Evolutionary conservation across 495 filamentous ascomycete genomes (phyloP), one percentile per base, ranked within the genome.

Genomic region (Aspergillus asperescens): DNA sequence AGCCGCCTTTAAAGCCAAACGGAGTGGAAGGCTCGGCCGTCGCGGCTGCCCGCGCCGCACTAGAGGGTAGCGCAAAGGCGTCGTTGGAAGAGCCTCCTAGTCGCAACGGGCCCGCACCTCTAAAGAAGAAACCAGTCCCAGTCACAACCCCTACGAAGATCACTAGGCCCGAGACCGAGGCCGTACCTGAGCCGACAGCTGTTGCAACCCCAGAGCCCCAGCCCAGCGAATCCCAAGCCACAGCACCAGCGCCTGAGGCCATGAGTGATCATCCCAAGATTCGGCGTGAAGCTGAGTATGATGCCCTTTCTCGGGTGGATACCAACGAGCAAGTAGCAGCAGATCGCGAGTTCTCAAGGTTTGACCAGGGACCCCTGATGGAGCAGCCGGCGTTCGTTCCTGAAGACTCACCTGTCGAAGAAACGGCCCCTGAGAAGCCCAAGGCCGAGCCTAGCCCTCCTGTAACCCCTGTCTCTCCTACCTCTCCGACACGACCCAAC

Each of bases 331-430:
- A 81, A 32, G 73, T 72, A 9, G 78, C 83, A 37, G 81, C 86
- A 13, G 79, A 81, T 24, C 79, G 83, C 6, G 85, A 85, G 40
- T 94, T 95, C 70, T 81, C 85, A 19, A 81, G 81, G 47, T 97
- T 97, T 63, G 84, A 91, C 63, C 91, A 96, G 71, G 93, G 93
- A 10, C 93, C 93, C 4, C 73, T 97, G 31, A 61, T 79, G 20
- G 92, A 98, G 31, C 83, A 90, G 61, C 93, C 93, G 20, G 89
- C 89, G 2, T 95, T 92, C 62, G 72, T 86, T 19, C 88, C 89
- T 0, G 79, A 83, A 6, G 84, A 85, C 31, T 77, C 78, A n/a
- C 76, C 70, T 15, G 65, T 73, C 10, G 57, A 54, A 3, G 54
- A 57, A 15, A 32, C 58, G 23, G 57, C 56, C 34, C 58, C 65